Conservation (phyloP, 2,329 filamentous ascomycete species). For the Elsinoe arachidis region DNA sequence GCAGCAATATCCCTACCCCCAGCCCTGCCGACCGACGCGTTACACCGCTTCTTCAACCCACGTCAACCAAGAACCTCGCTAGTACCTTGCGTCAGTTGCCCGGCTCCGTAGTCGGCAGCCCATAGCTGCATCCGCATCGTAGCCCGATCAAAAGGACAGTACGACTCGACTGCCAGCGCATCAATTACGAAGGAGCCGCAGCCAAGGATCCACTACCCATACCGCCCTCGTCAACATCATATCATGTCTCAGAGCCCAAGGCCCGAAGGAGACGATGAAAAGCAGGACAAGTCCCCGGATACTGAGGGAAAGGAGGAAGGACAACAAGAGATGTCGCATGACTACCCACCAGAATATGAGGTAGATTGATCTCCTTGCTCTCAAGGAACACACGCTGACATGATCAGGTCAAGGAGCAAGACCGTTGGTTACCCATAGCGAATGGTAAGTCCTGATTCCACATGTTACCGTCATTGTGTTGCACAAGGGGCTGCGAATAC, state of each 20-base stretch:
- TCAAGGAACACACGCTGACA: neutral
- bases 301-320: conserved; percentile 9
- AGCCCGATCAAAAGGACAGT: neutral
- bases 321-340: conserved; percentile 10
- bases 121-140: neutral
- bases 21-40: conserved; percentile 7
- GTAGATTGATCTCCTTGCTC: neutral
- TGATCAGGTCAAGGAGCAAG: conserved; percentile 92
- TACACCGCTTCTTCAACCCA: conserved; percentile 12
- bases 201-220: conserved; percentile 57
- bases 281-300: conserved; percentile 39
- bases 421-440: conserved; percentile 98
- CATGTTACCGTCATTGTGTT: conserved; percentile 7
- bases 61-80: neutral
- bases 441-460: conserved; percentile 73
- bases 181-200: conserved; percentile 40
- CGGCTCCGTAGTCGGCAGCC: conserved; percentile 10
- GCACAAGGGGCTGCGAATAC: conserved; percentile 1
- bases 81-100: conserved; percentile 15
- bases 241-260: conserved; percentile 41
- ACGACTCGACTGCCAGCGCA: conserved; percentile 28
- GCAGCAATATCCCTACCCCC: neutral
- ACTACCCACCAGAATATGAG: conserved; percentile 9
- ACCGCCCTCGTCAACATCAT: conserved; percentile 14
- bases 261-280: conserved; percentile 83